Evolutionary conservation across 192 early-diverging fungal genomes (phyloP), one percentile per base, ranked within the genome.

Genomic region (Umbelopsis ramanniana): DNA sequence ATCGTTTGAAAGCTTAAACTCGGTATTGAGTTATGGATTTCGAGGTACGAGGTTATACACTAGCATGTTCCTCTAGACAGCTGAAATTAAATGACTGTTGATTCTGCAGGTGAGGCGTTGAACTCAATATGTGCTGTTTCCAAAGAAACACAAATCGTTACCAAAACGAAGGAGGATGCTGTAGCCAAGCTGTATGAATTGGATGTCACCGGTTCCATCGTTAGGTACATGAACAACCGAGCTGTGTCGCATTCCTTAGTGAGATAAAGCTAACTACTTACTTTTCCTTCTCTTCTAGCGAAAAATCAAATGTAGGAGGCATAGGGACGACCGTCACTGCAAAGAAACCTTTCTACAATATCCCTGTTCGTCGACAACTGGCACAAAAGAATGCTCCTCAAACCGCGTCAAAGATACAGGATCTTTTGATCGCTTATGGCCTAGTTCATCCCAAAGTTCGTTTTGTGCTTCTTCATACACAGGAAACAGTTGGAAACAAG

Each of bases 351-450:
- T 82, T 83, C 33, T 71, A 67, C 17, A 73, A 72, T 14, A 24
- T 76, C 4, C 80, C 82, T n/a, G 82, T 83, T 11, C 71, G 82
- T 52, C 70, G 77, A 66, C 77, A 78, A 50, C 40, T 75, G 12
- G 73, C 73, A 11, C 67, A 78, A 66, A 78, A 77, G 29, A 74
- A 72, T 68, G 46, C 52, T 0, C 14, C 63, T 8, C 47, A 15
- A 2, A 72, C 17, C 23, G 70, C 67, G 14, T 78, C 78, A 43
- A 63, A 46, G 12, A 33, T 81, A 14, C 73, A 74, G 55, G 67
- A 74, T 11, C 21, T 74, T 21, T 45, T 81, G 5, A 74, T 66
- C 26, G 40, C 63, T 11, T 74, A 75, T 70, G 75, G 60, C 3
- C 40, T 83, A 4, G 29, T 71, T 2, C 75, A 77, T 53, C 79